Base-by-base conservation (phyloP, 192 early-diverging fungal species). In the Coemansia aciculifera region DNA sequence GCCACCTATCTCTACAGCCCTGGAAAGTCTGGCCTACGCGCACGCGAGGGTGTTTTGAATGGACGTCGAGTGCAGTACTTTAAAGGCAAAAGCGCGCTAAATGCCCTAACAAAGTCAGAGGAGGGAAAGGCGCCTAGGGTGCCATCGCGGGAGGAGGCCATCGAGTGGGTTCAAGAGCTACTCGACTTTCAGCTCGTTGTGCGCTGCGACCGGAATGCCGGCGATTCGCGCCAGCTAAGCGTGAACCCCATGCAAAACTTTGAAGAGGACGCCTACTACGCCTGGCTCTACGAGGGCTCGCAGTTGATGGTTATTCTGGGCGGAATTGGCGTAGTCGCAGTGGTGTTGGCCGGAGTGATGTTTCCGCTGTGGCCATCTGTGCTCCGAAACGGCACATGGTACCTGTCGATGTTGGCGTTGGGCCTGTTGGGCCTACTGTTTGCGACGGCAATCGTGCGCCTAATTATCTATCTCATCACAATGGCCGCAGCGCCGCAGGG, bases 301-400 rank as follows among this genome's bases (percentile, higher is more conserved):
- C 93, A 92, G 84, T 67, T 90, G 64, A 84, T 86, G 77, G 82
- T 86, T 5, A 89, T 90, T 52, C 80, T 97, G 60, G 89, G 94
- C 51, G 95, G 93, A 6, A 85, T 87, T 34, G 91, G 86, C 23
- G 79, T 99, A 24, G 80, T 99, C 42, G 77, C 85, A 3, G 80
- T 94, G 13, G 90, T 93, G 27, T 86, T 99, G 69, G 92, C 93
- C 1, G 95, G 92, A 63, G 97, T 99, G 63, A 90, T 99, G 89
- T 99, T 99, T 87, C 97, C 95, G 34, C 86, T 98, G 29, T 98
- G 97, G 97, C 97, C 97, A 7, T 78, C 86, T 8, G 73, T 85
- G 43, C 82, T 98, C 59, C 83, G 94, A 29, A 75, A 89, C 52
- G 92, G 92, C 68, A 95, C 94, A 15, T 96, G 94, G 88, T 98